phyloP scores from a whole-genome alignment of 768 basidiomycete species.

The Boletus huronensis region DNA sequence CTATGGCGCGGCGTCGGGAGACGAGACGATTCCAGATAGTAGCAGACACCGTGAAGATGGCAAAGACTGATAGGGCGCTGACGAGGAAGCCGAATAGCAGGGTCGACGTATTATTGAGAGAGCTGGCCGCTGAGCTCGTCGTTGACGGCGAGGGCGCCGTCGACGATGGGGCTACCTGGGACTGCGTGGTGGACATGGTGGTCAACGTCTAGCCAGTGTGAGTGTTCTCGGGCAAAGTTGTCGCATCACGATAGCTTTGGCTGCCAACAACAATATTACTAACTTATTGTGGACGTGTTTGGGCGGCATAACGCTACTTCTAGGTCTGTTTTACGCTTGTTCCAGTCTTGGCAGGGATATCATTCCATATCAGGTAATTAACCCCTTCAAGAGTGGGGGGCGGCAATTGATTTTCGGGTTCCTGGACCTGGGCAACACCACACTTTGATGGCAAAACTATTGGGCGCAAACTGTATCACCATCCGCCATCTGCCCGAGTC shows the following conservation, averaged over 20 bases:
- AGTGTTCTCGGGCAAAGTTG: constrained; percentile 15
- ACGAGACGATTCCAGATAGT: constrained; percentile 34
- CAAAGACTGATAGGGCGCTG: constrained; percentile 30
- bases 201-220: constrained; percentile 6
- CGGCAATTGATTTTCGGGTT: neutral
- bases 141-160: constrained; percentile 1
- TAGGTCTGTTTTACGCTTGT: neutral
- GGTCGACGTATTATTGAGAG: constrained; percentile 17
- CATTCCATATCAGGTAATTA: constrained; percentile 1
- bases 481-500: constrained; percentile 21
- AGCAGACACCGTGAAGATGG: constrained; percentile 29
- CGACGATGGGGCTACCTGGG: neutral
- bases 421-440: neutral
- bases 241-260: neutral
- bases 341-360: constrained; percentile 8
- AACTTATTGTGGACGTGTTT: too few species aligned
- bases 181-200: constrained; percentile 23
- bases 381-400: neutral
- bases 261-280: neutral
- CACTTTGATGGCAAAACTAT: neutral
- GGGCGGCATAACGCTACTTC: too few species aligned
- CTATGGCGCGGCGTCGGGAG: constrained; percentile 26
- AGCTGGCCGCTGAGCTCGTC: neutral
- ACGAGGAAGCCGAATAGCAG: constrained; percentile 33
- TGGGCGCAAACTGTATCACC: constrained; percentile 20